A percentile compares a stretch with the other conserved stretches of the same genome.
Conservation (phyloP, 805 yeast species). For the Brettanomyces anomalus region DNA sequence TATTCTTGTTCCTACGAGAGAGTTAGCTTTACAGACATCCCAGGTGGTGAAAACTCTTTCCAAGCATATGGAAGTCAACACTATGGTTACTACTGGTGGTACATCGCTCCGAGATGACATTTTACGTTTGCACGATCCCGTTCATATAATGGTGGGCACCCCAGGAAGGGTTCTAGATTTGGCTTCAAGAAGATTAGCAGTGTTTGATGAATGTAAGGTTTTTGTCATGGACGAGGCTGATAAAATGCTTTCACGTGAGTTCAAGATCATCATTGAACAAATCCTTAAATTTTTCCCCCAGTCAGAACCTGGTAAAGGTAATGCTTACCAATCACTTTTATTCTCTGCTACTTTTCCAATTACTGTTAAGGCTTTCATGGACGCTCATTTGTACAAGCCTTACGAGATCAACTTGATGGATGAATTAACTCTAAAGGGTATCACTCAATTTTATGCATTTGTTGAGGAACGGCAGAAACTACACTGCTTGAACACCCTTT, state of each 20-base stretch:
- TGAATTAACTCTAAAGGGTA: constrained; percentile 91
- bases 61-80: constrained; percentile 82
- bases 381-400: constrained; percentile 79
- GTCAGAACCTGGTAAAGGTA: constrained; percentile 23
- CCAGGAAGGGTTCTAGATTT: constrained; percentile 96
- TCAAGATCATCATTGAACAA: constrained; percentile 79
- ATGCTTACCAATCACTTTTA: constrained; percentile 71
- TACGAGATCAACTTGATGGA: constrained; percentile 97
- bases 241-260: constrained; percentile 88
- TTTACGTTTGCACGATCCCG: constrained; percentile 83
- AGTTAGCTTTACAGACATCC: constrained; percentile 93
- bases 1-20: constrained; percentile 95
- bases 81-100: constrained; percentile 99
- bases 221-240: constrained; percentile 99
- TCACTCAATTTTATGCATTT: constrained; percentile 96
- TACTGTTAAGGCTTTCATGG: constrained; percentile 89
- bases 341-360: constrained; percentile 96
- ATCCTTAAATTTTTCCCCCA: constrained; percentile 72
- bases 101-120: constrained; percentile 91
- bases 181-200: constrained; percentile 82
- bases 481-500: constrained; percentile 90
- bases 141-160: constrained; percentile 92
- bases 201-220: constrained; percentile 74
- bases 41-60: constrained; percentile 96
- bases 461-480: constrained; percentile 95